Conservation (phyloP, 1,284 basidiomycete genomes). For the Pseudozyma sp. region DNA sequence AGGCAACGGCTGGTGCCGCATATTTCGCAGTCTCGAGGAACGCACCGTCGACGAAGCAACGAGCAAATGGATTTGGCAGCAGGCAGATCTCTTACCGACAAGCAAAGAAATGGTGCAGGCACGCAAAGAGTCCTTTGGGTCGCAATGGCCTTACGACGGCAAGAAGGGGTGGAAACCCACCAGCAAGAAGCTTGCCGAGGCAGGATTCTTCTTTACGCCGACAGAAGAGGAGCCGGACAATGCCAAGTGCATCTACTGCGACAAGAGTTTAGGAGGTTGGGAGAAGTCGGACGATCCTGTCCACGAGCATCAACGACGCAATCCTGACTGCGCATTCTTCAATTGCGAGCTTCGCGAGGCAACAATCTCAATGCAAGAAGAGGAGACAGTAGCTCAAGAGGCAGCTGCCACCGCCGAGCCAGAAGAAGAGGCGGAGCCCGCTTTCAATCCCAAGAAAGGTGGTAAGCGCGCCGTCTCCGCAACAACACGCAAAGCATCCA, state of each 20-base stretch:
- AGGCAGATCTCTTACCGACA: conserved; percentile 56
- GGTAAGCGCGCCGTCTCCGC: conserved; percentile 39
- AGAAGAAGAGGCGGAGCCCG: conserved; percentile 2
- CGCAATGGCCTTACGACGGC: conserved; percentile 64
- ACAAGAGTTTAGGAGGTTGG: conserved; percentile 65
- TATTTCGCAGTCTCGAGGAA: conserved; percentile 37
- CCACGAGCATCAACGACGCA: conserved; percentile 63
- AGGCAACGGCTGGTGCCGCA: conserved; percentile 48
- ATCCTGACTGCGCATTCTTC: conserved; percentile 67
- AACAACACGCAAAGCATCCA: conserved; percentile 27
- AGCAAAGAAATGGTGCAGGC: conserved; percentile 58
- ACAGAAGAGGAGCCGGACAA: conserved; percentile 61
- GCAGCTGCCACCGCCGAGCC: conserved; percentile 1
- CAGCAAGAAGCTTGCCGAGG: conserved; percentile 67
- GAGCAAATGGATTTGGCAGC: conserved; percentile 39
- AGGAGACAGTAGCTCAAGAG: conserved; percentile 7
- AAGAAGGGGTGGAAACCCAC: conserved; percentile 68
- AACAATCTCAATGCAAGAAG: background rate
- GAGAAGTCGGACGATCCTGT: conserved; percentile 67
- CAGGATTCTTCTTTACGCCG: conserved; percentile 66
- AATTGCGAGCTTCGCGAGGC: conserved; percentile 44
- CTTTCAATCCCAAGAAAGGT: conserved; percentile 13
- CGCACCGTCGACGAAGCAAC: conserved; percentile 28
- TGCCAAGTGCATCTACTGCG: conserved; percentile 67
- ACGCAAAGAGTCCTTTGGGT: conserved; percentile 62